phyloP scores from a whole-genome alignment of 257 asterid genomes.

The Solanum microdontum region DNA sequence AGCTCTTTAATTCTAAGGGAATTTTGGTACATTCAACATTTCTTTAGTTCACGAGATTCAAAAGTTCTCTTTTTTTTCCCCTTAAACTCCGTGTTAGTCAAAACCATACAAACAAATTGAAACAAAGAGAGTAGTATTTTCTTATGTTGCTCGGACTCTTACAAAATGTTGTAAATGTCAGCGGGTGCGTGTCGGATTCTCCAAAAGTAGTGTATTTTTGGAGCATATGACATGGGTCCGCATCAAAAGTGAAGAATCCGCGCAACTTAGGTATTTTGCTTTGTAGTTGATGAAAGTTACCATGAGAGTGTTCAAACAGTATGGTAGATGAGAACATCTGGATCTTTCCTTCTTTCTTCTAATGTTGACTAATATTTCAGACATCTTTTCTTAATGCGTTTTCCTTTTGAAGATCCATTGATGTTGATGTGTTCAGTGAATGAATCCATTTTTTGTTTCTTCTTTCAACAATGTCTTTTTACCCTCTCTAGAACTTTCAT shows the following conservation, averaged over 20 bases:
- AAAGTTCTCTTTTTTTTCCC: neutral
- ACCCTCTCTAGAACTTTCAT: neutral
- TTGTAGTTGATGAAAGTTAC: neutral
- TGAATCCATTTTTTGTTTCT: neutral
- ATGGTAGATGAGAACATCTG: neutral
- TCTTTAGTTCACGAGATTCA: neutral
- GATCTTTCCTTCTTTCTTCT: neutral
- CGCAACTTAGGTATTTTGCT: neutral
- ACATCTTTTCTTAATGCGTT: neutral
- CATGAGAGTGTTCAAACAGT: neutral
- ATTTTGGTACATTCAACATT: neutral
- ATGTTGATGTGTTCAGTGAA: neutral
- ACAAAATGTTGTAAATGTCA: too few species aligned
- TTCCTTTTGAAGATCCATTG: neutral
- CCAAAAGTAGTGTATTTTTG: too few species aligned
- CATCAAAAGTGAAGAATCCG: too few species aligned
- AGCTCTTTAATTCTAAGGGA: neutral
- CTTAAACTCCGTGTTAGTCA: neutral
- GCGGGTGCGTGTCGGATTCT: too few species aligned
- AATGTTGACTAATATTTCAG: neutral
- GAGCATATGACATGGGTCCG: too few species aligned
- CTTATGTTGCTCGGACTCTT: too few species aligned
- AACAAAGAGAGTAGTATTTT: neutral
- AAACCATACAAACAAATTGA: neutral
- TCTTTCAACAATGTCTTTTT: neutral